A percentile compares a stretch with the other conserved stretches of the same genome.
Conservation (phyloP, 164 flowering plant species). For the Vitis riparia region DNA sequence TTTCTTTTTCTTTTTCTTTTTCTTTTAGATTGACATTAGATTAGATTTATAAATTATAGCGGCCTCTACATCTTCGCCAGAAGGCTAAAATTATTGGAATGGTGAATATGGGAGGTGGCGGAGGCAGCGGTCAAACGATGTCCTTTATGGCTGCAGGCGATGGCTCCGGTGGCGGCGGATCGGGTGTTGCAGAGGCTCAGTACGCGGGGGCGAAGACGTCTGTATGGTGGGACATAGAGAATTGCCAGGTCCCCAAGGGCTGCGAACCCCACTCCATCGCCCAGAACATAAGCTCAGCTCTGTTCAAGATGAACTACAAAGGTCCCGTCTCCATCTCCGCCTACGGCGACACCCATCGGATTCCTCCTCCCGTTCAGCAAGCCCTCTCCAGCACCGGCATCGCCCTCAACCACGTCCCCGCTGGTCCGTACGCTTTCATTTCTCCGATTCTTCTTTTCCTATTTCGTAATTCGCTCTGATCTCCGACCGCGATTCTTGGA, state of each 20-base stretch:
- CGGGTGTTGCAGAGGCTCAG: slow-evolving; percentile 44
- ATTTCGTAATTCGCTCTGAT: background rate
- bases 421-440: slow-evolving; percentile 37
- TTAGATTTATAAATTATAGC: no score
- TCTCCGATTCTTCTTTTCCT: background rate
- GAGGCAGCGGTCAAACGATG: no score
- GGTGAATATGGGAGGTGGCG: no score
- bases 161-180: slow-evolving; percentile 1
- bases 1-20: no score
- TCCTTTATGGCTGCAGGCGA: background rate
- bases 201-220: slow-evolving; percentile 73
- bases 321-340: slow-evolving; percentile 83
- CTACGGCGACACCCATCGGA: slow-evolving; percentile 73
- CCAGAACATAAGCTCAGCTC: slow-evolving; percentile 76
- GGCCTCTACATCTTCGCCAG: no score
- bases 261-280: slow-evolving; percentile 81
- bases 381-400: slow-evolving; percentile 88
- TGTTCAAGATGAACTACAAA: slow-evolving; percentile 61
- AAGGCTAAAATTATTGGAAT: no score
- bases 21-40: no score
- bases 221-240: slow-evolving; percentile 99
- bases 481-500: no score
- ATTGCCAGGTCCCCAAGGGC: slow-evolving; percentile 79
- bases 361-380: slow-evolving; percentile 62
- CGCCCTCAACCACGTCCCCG: slow-evolving; percentile 88